Evolutionary conservation across 129 eudicot genomes (phyloP).

Genomic region (Ambrosia trifida): DNA sequence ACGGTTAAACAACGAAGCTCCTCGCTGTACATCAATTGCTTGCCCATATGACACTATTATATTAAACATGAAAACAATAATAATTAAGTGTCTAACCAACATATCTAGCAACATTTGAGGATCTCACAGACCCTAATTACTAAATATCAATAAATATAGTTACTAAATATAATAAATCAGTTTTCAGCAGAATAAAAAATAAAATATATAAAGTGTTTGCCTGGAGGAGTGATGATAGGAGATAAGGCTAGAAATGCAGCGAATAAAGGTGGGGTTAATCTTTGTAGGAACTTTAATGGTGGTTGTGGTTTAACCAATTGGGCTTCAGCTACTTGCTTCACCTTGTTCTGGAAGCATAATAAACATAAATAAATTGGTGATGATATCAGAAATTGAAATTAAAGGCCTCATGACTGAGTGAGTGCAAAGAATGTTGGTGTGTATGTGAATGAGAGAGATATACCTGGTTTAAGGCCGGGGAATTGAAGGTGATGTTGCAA

Average conservation of each 20-base stretch:
- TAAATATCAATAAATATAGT: not conserved
- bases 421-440: constrained; percentile 19
- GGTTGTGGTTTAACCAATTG: constrained; percentile 15
- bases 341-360: constrained; percentile 34
- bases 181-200: not conserved
- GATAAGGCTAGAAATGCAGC: constrained; percentile 68
- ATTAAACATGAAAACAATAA: constrained; percentile 11
- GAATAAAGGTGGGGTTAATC: constrained; percentile 55
- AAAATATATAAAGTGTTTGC: constrained; percentile 20
- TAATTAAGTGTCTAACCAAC: not conserved
- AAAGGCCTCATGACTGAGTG: not conserved
- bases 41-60: constrained; percentile 49
- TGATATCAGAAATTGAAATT: not conserved
- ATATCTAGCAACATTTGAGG: not conserved
- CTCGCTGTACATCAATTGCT: constrained; percentile 54
- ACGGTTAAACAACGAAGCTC: constrained; percentile 63
- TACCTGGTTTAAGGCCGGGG: constrained; percentile 42
- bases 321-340: constrained; percentile 26
- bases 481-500: constrained; percentile 23
- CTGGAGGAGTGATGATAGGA: constrained; percentile 57
- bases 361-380: not conserved
- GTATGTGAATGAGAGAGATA: constrained; percentile 18
- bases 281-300: constrained; percentile 43
- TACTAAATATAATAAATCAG: too few relatives aligned
- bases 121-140: constrained; percentile 22